These are phyloP conservation scores for Agaricus blazei DNA, from an alignment of 768 basidiomycete genomes.

Conservation along the genomic window DNA sequence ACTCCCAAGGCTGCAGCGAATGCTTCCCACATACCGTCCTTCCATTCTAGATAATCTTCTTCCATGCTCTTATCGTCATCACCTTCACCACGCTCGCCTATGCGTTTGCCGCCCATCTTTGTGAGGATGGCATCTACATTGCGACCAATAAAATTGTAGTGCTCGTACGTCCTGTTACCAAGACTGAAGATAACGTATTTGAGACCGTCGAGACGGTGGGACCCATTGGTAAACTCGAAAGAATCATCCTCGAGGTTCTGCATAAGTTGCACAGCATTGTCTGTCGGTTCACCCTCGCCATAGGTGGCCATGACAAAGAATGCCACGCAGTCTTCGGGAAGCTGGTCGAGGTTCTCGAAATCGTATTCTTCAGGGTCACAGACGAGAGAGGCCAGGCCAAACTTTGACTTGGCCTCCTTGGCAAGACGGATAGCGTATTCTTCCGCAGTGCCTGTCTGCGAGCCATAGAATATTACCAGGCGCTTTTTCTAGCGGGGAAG, in stretches of 20 bases:
- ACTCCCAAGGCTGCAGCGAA: conserved; percentile 81
- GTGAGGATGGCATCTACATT: conserved; percentile 69
- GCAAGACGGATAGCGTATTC: conserved; percentile 97
- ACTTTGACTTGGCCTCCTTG: conserved; percentile 96
- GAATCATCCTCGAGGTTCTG: conserved; percentile 85
- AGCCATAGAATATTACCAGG: conserved; percentile 95
- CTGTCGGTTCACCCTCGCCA: conserved; percentile 97
- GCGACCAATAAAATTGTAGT: conserved; percentile 88
- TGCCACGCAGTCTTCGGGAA: conserved; percentile 82
- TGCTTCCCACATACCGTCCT: conserved; percentile 94
- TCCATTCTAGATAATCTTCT: conserved; percentile 99
- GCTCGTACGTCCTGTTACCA: conserved; percentile 92
- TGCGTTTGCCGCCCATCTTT: conserved; percentile 77
- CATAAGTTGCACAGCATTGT: conserved; percentile 93
- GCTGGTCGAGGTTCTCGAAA: conserved; percentile 89
- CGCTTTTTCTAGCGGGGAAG: conserved; percentile 76
- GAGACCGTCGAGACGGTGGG: conserved; percentile 70
- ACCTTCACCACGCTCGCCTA: conserved; percentile 90
- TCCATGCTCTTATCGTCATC: conserved; percentile 99
- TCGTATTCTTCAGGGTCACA: conserved; percentile 99
- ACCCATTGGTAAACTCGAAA: conserved; percentile 82
- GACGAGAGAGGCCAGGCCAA: conserved; percentile 91
- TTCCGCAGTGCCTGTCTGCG: conserved; percentile 97
- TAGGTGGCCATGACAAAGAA: conserved; percentile 99
- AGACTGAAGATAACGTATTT: conserved; percentile 95